Evolutionary conservation across 148 eudicot species (phyloP).

Genomic region (Chenopodium quinoa): DNA sequence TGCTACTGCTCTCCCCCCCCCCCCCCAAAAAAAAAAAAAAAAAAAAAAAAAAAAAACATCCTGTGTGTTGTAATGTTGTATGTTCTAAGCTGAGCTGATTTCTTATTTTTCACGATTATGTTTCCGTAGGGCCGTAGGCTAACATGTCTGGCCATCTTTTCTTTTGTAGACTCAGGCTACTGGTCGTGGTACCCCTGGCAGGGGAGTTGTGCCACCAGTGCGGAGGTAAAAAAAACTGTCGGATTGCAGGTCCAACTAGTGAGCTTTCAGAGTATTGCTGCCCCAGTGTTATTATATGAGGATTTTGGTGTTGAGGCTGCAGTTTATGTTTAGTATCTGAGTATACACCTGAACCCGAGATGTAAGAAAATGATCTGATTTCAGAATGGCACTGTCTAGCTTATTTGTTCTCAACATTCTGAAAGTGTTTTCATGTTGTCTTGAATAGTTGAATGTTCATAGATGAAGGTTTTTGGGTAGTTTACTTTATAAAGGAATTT

Average conservation of each 20-base stretch:
- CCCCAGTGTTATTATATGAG: slow-evolving; percentile 1
- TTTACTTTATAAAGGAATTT: not conserved
- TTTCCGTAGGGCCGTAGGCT: not conserved
- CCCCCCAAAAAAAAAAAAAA: too few species aligned
- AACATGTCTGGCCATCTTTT: not conserved
- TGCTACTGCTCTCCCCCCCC: not conserved
- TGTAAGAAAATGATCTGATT: slow-evolving; percentile 21
- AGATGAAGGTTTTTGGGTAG: not conserved
- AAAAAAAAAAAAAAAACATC: too few species aligned
- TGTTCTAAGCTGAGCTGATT: not conserved
- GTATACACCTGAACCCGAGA: slow-evolving; percentile 17
- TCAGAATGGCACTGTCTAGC: slow-evolving; percentile 10
- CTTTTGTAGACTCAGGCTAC: slow-evolving; percentile 65
- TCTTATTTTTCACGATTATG: not conserved
- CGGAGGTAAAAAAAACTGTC: slow-evolving; percentile 45
- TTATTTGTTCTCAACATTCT: slow-evolving; percentile 16
- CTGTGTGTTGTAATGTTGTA: not conserved
- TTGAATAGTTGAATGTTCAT: not conserved
- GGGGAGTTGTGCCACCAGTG: slow-evolving; percentile 65
- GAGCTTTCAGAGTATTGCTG: slow-evolving; percentile 9
- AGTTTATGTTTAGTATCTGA: not conserved
- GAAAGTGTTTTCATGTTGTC: not conserved
- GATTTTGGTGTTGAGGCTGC: slow-evolving; percentile 10
- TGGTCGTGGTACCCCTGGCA: slow-evolving; percentile 77
- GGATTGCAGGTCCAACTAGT: slow-evolving; percentile 5